These are phyloP conservation scores for Dendrostoma leiphaemia DNA, from an alignment of 2,329 filamentous ascomycete species.

Conservation along the genomic window DNA sequence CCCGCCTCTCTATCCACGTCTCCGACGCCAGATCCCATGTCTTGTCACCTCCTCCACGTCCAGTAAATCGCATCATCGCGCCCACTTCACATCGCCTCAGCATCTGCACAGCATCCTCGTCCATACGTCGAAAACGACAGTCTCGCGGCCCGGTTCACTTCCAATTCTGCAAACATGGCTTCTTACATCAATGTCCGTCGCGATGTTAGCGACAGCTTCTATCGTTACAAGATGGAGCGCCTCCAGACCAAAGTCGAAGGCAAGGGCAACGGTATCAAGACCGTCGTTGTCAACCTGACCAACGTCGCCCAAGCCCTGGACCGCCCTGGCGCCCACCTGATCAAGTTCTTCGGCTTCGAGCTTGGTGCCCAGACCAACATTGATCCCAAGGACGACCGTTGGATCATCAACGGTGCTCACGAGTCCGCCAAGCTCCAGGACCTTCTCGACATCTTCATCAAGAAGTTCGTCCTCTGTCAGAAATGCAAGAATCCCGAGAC, in stretches of 20 bases:
- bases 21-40: constrained; percentile 36
- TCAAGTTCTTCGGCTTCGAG: constrained; percentile 99
- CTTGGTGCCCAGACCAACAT: constrained; percentile 98
- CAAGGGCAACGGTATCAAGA: constrained; percentile 99
- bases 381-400: constrained; percentile 94
- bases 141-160: constrained; percentile 6
- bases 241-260: constrained; percentile 99
- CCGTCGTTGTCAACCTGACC: constrained; percentile 91
- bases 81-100: constrained; percentile 23
- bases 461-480: constrained; percentile 98
- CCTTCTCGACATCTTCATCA: constrained; percentile 96
- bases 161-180: constrained; percentile 72
- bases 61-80: constrained; percentile 19
- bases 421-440: constrained; percentile 95
- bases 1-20: constrained; percentile 34
- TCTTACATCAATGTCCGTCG: constrained; percentile 91
- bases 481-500: constrained; percentile 99
- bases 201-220: constrained; percentile 98
- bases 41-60: constrained; percentile 29
- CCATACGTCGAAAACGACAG: constrained; percentile 7
- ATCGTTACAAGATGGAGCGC: constrained; percentile 99
- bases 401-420: constrained; percentile 99
- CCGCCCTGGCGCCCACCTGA: constrained; percentile 89
- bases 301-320: constrained; percentile 90
- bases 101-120: constrained; percentile 10